phyloP scores from a whole-genome alignment of 805 yeast genomes.

The Grigorovia humatica region DNA sequence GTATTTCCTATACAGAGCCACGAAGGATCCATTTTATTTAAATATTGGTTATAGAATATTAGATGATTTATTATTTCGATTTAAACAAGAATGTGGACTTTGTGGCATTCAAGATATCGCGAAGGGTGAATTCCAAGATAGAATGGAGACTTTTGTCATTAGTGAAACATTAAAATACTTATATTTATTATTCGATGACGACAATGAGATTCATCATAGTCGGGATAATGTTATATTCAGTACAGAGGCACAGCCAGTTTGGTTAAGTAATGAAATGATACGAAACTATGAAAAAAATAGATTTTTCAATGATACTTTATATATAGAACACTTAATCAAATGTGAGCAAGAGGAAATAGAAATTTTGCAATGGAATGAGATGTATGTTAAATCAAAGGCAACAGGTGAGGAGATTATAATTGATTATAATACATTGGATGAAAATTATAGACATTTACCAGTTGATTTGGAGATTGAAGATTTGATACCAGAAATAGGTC shows the following conservation, averaged over 20 bases:
- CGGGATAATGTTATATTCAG: constrained; percentile 44
- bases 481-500: neutral
- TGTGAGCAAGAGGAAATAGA: constrained; percentile 3
- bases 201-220: constrained; percentile 42
- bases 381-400: neutral
- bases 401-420: neutral
- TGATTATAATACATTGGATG: neutral
- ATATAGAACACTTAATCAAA: constrained; percentile 9
- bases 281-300: constrained; percentile 18
- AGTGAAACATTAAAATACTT: constrained; percentile 82
- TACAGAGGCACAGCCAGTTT: constrained; percentile 88
- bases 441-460: neutral
- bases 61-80: constrained; percentile 41
- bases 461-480: neutral
- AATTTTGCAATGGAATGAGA: neutral
- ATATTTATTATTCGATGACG: constrained; percentile 66
- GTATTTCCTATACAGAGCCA: constrained; percentile 71
- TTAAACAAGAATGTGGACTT: constrained; percentile 65
- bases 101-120: constrained; percentile 63
- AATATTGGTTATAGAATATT: constrained; percentile 63
- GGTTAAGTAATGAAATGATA: constrained; percentile 41
- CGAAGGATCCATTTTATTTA: constrained; percentile 74
- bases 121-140: constrained; percentile 51
- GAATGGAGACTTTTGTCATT: constrained; percentile 87
- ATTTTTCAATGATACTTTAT: constrained; percentile 13